Conservation (phyloP, 108 stramenopile genomes). For the Pinguiococcus pyrenoidosus region DNA sequence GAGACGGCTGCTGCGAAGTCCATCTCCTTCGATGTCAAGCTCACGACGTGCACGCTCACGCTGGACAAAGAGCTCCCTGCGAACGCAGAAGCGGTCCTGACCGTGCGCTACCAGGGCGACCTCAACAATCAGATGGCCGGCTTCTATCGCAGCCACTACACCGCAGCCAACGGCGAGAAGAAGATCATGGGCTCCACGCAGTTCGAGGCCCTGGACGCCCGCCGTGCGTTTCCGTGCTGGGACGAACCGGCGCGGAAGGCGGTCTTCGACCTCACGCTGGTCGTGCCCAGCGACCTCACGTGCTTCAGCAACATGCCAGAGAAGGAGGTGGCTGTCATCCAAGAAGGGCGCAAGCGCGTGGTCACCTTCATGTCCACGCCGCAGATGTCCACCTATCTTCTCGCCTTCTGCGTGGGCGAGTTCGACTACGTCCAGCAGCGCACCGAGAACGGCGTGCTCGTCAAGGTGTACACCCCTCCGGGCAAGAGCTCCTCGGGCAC, state of each 20-base stretch:
- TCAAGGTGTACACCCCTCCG: constrained; percentile 75
- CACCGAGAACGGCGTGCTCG: constrained; percentile 58
- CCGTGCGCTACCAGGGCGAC: constrained; percentile 57
- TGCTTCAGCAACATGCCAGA: constrained; percentile 94
- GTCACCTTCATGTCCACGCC: constrained; percentile 62
- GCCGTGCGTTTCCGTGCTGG: constrained; percentile 84
- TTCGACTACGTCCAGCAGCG: constrained; percentile 51
- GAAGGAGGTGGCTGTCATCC: constrained; percentile 46
- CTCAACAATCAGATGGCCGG: constrained; percentile 91
- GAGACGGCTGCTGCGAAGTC: neutral
- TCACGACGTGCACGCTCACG: constrained; percentile 55
- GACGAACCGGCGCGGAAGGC: constrained; percentile 94
- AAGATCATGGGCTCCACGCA: constrained; percentile 87
- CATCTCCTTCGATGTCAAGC: constrained; percentile 47
- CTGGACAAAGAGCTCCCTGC: constrained; percentile 34
- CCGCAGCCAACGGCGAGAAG: constrained; percentile 54
- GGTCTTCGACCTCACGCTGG: constrained; percentile 61
- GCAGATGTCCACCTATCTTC: constrained; percentile 81
- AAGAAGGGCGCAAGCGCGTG: constrained; percentile 23
- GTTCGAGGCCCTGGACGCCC: constrained; percentile 87
- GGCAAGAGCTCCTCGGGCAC: constrained; percentile 60
- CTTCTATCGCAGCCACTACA: constrained; percentile 78
- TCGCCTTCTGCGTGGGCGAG: constrained; percentile 74
- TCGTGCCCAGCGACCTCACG: constrained; percentile 55
- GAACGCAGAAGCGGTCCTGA: constrained; percentile 31